Conservation (phyloP, 768 basidiomycete species). For the Auriscalpium vulgare region DNA sequence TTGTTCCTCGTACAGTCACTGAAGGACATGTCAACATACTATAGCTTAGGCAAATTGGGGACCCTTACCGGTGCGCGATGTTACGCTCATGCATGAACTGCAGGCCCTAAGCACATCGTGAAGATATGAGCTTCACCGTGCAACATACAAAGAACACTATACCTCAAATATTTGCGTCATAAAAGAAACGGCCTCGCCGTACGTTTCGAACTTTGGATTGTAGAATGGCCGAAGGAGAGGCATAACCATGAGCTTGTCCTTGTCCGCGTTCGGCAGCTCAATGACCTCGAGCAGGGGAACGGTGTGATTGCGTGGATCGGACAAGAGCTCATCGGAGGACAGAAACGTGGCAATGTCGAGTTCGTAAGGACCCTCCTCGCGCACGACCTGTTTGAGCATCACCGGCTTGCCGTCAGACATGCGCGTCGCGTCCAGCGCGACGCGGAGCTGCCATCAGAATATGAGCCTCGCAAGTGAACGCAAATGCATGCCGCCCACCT, state of each 20-base stretch:
- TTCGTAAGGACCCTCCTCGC: slow-evolving; percentile 4
- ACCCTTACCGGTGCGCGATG: slow-evolving; percentile 14
- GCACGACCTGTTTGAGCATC: slow-evolving; percentile 12
- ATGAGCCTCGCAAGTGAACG: too few relatives aligned
- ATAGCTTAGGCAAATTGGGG: neutral
- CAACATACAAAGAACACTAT: neutral
- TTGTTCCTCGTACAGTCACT: slow-evolving; percentile 8
- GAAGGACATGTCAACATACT: neutral
- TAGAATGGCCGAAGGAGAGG: slow-evolving; percentile 15
- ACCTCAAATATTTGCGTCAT: slow-evolving; percentile 19
- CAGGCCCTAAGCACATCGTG: slow-evolving; percentile 10
- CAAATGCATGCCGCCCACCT: neutral
- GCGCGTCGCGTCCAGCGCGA: slow-evolving; percentile 13
- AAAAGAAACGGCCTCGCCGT: slow-evolving; percentile 20
- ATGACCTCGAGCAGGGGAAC: slow-evolving; percentile 15
- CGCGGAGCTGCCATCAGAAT: neutral
- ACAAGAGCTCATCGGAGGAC: slow-evolving; percentile 1
- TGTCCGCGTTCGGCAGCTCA: slow-evolving; percentile 3
- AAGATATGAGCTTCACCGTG: too few relatives aligned
- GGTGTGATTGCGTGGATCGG: slow-evolving; percentile 18
- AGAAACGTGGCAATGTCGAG: slow-evolving; percentile 1
- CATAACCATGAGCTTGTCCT: slow-evolving; percentile 14
- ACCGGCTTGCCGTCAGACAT: slow-evolving; percentile 12
- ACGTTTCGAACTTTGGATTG: slow-evolving; percentile 17
- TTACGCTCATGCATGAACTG: slow-evolving; percentile 17